Evolutionary conservation across 805 yeast species (phyloP).

Genomic region (Metschnikowia aberdeeniae): DNA sequence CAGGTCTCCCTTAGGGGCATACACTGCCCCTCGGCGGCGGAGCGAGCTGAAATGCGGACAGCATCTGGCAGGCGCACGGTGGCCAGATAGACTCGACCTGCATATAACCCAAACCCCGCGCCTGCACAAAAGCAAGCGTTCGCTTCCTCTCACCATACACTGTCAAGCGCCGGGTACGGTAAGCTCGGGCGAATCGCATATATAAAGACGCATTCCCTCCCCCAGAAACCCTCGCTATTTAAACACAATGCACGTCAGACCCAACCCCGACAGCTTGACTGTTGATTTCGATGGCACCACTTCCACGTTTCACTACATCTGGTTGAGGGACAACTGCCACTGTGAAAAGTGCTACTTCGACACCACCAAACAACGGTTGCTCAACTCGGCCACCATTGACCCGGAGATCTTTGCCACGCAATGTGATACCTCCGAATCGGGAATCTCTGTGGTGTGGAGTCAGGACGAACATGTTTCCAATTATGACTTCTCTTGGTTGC

Average conservation of each 20-base stretch:
- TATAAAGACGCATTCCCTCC: not conserved
- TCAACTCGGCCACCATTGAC: constrained; percentile 47
- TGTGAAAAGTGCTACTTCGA: constrained; percentile 52
- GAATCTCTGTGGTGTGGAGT: constrained; percentile 34
- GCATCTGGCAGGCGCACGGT: too few species aligned
- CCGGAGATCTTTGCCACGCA: constrained; percentile 24
- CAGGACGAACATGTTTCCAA: constrained; percentile 36
- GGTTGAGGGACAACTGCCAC: constrained; percentile 66
- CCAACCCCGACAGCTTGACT: constrained; percentile 5
- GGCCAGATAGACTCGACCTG: not conserved
- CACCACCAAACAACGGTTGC: constrained; percentile 54
- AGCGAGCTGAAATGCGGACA: too few species aligned
- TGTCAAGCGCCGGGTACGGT: not conserved
- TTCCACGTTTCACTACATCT: constrained; percentile 34
- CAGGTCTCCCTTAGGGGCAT: too few species aligned
- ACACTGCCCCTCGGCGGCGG: too few species aligned
- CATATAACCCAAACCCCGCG: not conserved
- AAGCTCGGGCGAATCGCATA: not conserved
- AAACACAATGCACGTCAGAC: not conserved
- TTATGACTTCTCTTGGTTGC: constrained; percentile 41
- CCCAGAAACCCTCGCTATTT: not conserved
- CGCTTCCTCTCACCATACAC: constrained; percentile 8
- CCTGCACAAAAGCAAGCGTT: not conserved
- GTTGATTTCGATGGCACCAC: constrained; percentile 9
- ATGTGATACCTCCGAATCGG: constrained; percentile 12